These are phyloP conservation scores for Kingdonia uniflora DNA, from an alignment of 164 flowering plant species.

Conservation along the genomic window DNA sequence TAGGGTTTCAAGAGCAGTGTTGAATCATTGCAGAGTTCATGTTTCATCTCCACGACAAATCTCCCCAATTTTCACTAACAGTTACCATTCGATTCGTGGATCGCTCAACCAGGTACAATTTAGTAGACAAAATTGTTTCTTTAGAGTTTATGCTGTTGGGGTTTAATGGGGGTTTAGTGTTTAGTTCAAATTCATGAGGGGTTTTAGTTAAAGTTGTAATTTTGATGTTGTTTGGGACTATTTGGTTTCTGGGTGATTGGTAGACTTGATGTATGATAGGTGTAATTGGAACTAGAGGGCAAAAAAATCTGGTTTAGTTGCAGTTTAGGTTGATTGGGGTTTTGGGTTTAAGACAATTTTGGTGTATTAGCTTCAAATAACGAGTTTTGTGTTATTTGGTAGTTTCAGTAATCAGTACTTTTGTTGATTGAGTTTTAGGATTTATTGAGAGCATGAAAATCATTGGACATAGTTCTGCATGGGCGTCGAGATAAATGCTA, in stretches of 20 bases:
- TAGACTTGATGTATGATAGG: background rate
- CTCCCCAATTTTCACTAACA: background rate
- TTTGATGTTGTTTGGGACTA: background rate
- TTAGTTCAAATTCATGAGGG: background rate
- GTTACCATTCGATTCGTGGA: background rate
- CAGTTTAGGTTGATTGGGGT: too few species aligned
- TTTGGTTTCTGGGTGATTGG: background rate
- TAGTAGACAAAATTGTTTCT: background rate
- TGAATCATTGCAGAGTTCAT: constrained; percentile 18
- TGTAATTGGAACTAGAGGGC: background rate
- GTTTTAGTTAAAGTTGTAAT: background rate
- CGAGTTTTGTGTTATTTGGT: too few species aligned
- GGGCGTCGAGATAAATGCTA: too few species aligned
- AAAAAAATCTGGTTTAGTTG: too few species aligned
- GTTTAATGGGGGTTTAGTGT: constrained; percentile 1
- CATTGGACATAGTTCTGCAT: background rate
- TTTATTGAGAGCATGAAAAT: too few species aligned
- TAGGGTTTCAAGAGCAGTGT: constrained; percentile 22
- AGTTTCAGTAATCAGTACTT: too few species aligned
- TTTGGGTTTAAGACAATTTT: too few species aligned
- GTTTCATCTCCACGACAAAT: constrained; percentile 13
- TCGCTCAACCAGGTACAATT: constrained; percentile 9
- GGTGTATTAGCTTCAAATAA: too few species aligned
- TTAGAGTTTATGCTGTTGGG: background rate
- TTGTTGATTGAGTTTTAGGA: too few species aligned